Percentiles rank a stretch among this genome's conserved stretches.
phyloP scores from a whole-genome alignment of 768 basidiomycete species.

The Hygrophoropsis aurantiaca region DNA sequence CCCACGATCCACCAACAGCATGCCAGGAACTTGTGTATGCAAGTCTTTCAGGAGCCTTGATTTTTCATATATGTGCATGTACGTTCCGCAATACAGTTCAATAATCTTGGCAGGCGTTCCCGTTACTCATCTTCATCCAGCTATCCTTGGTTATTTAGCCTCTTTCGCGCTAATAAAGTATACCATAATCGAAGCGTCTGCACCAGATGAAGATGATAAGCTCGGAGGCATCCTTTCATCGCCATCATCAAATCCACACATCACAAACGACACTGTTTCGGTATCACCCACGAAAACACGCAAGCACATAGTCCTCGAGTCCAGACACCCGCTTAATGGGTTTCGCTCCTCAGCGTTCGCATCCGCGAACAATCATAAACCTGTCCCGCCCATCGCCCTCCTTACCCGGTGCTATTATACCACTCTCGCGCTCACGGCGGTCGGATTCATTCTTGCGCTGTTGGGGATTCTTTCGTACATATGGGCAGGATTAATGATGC shows the following conservation, averaged over 20 bases:
- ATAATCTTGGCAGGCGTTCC: too few species aligned
- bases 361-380: not conserved
- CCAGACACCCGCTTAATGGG: too few species aligned
- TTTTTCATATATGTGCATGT: conserved; percentile 31
- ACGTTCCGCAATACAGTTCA: conserved; percentile 6
- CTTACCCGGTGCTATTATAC: conserved; percentile 25
- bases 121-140: conserved; percentile 7
- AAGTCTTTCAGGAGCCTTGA: conserved; percentile 27
- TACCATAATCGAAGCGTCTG: conserved; percentile 15
- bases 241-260: not conserved
- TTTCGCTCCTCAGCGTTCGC: not conserved
- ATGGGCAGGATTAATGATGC: conserved; percentile 21
- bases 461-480: conserved; percentile 24
- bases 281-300: too few species aligned
- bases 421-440: conserved; percentile 18
- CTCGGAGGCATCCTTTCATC: conserved; percentile 3
- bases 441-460: conserved; percentile 24
- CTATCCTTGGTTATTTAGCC: conserved; percentile 25
- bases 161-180: conserved; percentile 30
- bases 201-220: conserved; percentile 17
- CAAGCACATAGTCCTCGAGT: too few species aligned
- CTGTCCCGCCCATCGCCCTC: conserved; percentile 17
- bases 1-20: not conserved
- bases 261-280: not conserved
- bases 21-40: conserved; percentile 25